Evolutionary conservation across 768 basidiomycete species (phyloP).

Genomic region (Mycena metata): DNA sequence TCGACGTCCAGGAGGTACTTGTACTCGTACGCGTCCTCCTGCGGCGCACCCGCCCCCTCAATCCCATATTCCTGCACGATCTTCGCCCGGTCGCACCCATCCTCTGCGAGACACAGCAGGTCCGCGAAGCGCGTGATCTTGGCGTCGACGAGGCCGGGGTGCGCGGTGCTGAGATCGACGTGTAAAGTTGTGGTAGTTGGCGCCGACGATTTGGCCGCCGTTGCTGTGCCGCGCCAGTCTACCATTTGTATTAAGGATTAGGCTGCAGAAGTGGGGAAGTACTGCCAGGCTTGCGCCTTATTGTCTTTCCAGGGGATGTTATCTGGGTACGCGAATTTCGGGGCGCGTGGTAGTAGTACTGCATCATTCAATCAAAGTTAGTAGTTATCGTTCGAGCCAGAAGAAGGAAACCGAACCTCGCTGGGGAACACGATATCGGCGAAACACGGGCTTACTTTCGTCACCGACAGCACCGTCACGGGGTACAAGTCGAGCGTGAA

Average conservation of each 20-base stretch:
- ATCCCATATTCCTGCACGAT: constrained; percentile 29
- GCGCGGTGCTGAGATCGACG: constrained; percentile 11
- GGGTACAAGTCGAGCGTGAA: constrained; percentile 31
- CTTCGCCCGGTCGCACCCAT: constrained; percentile 16
- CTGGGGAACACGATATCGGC: constrained; percentile 32
- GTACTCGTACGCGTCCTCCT: constrained; percentile 27
- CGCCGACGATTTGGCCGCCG: constrained; percentile 29
- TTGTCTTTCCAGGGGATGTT: constrained; percentile 28
- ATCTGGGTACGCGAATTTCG: constrained; percentile 12
- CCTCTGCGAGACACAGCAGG: constrained; percentile 13
- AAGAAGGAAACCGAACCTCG: constrained; percentile 8
- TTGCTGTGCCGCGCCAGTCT: constrained; percentile 33
- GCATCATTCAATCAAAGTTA: no score
- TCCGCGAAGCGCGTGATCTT: constrained; percentile 24
- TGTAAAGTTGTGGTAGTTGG: constrained; percentile 30
- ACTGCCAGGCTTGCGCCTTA: constrained; percentile 12
- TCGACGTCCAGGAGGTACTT: constrained; percentile 32
- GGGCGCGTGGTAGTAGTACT: constrained; percentile 27
- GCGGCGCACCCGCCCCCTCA: constrained; percentile 6
- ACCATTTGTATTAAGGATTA: constrained; percentile 1
- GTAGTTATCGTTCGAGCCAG: neutral
- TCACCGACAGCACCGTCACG: constrained; percentile 20
- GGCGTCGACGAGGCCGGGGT: constrained; percentile 23
- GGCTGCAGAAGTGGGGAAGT: neutral
- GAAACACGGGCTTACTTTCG: constrained; percentile 31